phyloP scores from a whole-genome alignment of 805 yeast species.

The Ogataea allantospora region DNA sequence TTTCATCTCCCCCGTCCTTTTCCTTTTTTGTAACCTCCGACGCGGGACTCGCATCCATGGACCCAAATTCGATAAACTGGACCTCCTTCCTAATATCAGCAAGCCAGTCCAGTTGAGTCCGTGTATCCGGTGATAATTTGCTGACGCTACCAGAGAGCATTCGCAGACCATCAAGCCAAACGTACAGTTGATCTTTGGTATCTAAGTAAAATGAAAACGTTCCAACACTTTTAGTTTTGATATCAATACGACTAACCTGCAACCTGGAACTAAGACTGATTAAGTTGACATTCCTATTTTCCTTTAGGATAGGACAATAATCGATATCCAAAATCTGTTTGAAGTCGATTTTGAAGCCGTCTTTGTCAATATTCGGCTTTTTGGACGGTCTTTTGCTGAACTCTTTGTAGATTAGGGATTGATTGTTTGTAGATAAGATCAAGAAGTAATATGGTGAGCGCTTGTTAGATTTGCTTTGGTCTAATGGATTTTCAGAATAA shows the following conservation, averaged over 20 bases:
- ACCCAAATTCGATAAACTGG: constrained; percentile 44
- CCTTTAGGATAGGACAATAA: constrained; percentile 46
- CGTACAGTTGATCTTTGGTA: constrained; percentile 61
- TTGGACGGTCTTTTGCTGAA: constrained; percentile 45
- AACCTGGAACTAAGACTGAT: constrained; percentile 56
- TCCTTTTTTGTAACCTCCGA: background rate
- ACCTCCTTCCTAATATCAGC: constrained; percentile 46
- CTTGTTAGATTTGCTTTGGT: constrained; percentile 13
- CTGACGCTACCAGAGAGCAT: constrained; percentile 41
- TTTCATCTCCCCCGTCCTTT: background rate
- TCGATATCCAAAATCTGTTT: constrained; percentile 50
- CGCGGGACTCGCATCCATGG: background rate
- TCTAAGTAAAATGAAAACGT: constrained; percentile 66
- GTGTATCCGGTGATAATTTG: constrained; percentile 43
- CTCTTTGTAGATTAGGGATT: constrained; percentile 58
- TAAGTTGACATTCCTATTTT: constrained; percentile 38
- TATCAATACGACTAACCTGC: constrained; percentile 28
- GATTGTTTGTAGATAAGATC: constrained; percentile 65
- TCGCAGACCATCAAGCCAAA: constrained; percentile 79
- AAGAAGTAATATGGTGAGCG: constrained; percentile 46
- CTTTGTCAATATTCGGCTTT: constrained; percentile 60
- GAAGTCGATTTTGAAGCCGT: constrained; percentile 50
- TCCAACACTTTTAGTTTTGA: constrained; percentile 16
- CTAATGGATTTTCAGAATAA: constrained; percentile 54
- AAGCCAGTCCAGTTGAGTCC: constrained; percentile 42